These are phyloP conservation scores for Caryopteris hybrid DNA, from an alignment of 305 asterid genomes.

Conservation along the genomic window DNA sequence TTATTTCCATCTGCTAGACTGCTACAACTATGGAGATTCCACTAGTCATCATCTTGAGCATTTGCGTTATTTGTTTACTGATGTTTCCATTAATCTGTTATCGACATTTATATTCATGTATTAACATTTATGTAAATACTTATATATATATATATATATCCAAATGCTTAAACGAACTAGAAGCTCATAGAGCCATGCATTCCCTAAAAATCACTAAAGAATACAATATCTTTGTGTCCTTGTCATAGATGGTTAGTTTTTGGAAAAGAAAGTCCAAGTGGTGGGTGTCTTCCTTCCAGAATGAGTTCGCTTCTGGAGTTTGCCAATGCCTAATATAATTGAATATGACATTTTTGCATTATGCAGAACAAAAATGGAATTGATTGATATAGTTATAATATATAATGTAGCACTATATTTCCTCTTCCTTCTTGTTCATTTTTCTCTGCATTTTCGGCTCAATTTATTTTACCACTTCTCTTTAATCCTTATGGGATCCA, in stretches of 20 bases:
- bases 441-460: slow-evolving; percentile 2
- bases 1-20: background rate
- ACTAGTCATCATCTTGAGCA: background rate
- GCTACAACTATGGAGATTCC: too few relatives aligned
- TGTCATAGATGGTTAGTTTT: background rate
- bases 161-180: background rate
- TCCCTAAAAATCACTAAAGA: background rate
- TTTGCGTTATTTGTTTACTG: background rate
- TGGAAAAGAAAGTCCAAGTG: background rate
- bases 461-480: background rate
- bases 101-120: background rate
- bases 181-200: background rate
- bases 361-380: background rate
- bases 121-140: background rate
- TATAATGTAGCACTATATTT: background rate
- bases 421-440: background rate
- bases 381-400: background rate
- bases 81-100: background rate
- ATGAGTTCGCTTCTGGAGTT: background rate
- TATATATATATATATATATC: background rate
- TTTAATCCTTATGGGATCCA: slow-evolving; percentile 16
- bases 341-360: background rate
- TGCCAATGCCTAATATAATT: background rate
- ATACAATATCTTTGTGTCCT: background rate
- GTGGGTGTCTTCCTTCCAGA: background rate